phyloP scores from a whole-genome alignment of 1,284 basidiomycete genomes.

The Sanghuangporus sanghuang region DNA sequence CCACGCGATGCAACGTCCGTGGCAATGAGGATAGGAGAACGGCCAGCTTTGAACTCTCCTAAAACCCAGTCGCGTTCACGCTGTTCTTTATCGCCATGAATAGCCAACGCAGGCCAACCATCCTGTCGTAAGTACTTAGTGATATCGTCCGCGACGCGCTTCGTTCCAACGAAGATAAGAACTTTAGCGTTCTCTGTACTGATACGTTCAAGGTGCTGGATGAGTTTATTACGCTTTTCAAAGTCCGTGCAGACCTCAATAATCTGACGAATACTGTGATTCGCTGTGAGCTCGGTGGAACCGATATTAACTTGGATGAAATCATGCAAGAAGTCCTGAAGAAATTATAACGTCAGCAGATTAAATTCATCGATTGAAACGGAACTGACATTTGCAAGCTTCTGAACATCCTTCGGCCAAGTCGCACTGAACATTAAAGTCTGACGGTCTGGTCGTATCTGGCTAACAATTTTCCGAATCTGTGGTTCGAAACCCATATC shows the following conservation, averaged over 20 bases:
- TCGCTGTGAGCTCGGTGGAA: slow-evolving; percentile 96
- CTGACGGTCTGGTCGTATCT: slow-evolving; percentile 95
- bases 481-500: slow-evolving; percentile 99
- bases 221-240: slow-evolving; percentile 92
- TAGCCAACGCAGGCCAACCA: slow-evolving; percentile 97
- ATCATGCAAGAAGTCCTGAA: slow-evolving; percentile 89
- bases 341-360: slow-evolving; percentile 9
- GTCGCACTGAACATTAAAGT: slow-evolving; percentile 98
- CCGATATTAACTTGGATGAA: slow-evolving; percentile 99
- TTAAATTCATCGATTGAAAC: background rate
- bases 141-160: slow-evolving; percentile 96
- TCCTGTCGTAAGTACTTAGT: slow-evolving; percentile 97
- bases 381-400: slow-evolving; percentile 74
- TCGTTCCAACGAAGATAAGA: slow-evolving; percentile 96
- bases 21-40: slow-evolving; percentile 97
- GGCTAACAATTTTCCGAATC: slow-evolving; percentile 95
- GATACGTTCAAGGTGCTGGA: slow-evolving; percentile 97
- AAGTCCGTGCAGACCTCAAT: slow-evolving; percentile 97
- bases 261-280: slow-evolving; percentile 95
- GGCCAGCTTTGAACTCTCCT: slow-evolving; percentile 96
- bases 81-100: slow-evolving; percentile 99
- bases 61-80: slow-evolving; percentile 99
- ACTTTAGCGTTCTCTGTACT: slow-evolving; percentile 97
- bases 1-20: slow-evolving; percentile 98
- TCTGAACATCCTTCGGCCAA: slow-evolving; percentile 99